Percentiles rank a stretch among this genome's conserved stretches.
These are phyloP conservation scores for Collybia nuda DNA, from an alignment of 768 basidiomycete species.

Conservation along the genomic window DNA sequence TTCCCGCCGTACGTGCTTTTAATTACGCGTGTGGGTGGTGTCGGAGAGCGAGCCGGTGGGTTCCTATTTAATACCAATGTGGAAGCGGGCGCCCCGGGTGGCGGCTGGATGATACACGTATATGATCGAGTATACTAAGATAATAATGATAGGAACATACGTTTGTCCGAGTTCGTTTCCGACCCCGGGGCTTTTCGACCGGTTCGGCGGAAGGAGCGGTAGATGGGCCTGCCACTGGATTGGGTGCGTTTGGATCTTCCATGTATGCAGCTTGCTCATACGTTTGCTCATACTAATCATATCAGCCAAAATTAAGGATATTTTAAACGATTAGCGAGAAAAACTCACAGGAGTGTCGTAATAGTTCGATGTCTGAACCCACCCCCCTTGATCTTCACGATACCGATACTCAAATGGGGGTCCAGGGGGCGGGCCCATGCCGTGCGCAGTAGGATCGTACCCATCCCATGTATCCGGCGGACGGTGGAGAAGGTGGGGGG, in stretches of 20 bases:
- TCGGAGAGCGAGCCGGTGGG: slow-evolving; percentile 77
- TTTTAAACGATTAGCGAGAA: background rate
- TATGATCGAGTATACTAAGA: slow-evolving; percentile 2
- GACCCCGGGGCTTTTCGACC: slow-evolving; percentile 55
- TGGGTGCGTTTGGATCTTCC: slow-evolving; percentile 47
- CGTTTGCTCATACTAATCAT: slow-evolving; percentile 47
- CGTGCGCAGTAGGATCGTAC: slow-evolving; percentile 47
- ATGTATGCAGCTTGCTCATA: slow-evolving; percentile 61
- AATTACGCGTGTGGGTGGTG: slow-evolving; percentile 79
- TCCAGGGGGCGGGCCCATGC: slow-evolving; percentile 43
- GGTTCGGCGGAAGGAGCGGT: slow-evolving; percentile 22
- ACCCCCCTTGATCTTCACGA: slow-evolving; percentile 54
- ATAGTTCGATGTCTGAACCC: slow-evolving; percentile 50
- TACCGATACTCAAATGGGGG: slow-evolving; percentile 60
- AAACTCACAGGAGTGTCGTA: slow-evolving; percentile 55
- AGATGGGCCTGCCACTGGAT: slow-evolving; percentile 39
- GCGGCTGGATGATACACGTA: slow-evolving; percentile 33
- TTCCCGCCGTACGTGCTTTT: slow-evolving; percentile 92
- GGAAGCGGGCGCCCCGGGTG: slow-evolving; percentile 67
- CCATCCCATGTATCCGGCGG: slow-evolving; percentile 57
- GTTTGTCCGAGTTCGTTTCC: slow-evolving; percentile 66
- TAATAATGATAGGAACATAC: slow-evolving; percentile 20
- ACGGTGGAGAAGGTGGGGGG: slow-evolving; percentile 46
- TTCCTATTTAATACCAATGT: slow-evolving; percentile 66
- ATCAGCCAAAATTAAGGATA: too few species aligned